Percentiles rank a stretch among this genome's conserved stretches.
phyloP scores from a whole-genome alignment of 352 stramenopile species.

The Globisporangium uncinulatum region DNA sequence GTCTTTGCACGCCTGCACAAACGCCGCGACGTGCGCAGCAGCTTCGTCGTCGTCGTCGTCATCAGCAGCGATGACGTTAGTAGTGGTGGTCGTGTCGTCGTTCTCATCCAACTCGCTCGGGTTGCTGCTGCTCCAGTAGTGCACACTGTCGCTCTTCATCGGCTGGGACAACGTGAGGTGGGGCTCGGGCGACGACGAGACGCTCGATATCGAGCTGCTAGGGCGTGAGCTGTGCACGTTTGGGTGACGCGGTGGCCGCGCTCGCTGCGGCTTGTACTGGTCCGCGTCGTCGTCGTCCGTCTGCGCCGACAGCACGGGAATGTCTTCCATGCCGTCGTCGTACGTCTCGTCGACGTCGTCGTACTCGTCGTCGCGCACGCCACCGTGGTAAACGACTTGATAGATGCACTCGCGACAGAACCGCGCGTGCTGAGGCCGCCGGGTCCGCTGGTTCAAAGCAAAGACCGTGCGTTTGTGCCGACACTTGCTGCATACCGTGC shows the following conservation, averaged over 20 bases:
- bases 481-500: slow-evolving; percentile 46
- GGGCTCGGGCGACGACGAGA: slow-evolving; percentile 8
- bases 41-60: slow-evolving; percentile 8
- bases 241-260: neutral
- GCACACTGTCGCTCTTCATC: too few relatives aligned
- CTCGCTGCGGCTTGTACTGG: neutral
- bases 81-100: too few relatives aligned
- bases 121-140: too few relatives aligned
- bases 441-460: slow-evolving; percentile 33
- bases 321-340: too few relatives aligned
- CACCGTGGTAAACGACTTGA: slow-evolving; percentile 23
- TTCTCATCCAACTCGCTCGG: neutral
- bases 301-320: slow-evolving; percentile 12
- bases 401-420: slow-evolving; percentile 60
- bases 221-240: neutral
- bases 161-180: too few relatives aligned
- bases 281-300: too few relatives aligned
- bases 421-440: slow-evolving; percentile 31
- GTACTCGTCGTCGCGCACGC: slow-evolving; percentile 3
- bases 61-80: too few relatives aligned
- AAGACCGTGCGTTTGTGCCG: slow-evolving; percentile 45
- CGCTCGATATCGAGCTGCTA: neutral
- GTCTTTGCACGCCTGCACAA: neutral
- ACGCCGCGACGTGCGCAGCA: neutral
- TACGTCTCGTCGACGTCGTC: slow-evolving; percentile 27